phyloP scores from a whole-genome alignment of 306 rosid species.

The Dicorynia guianensis region DNA sequence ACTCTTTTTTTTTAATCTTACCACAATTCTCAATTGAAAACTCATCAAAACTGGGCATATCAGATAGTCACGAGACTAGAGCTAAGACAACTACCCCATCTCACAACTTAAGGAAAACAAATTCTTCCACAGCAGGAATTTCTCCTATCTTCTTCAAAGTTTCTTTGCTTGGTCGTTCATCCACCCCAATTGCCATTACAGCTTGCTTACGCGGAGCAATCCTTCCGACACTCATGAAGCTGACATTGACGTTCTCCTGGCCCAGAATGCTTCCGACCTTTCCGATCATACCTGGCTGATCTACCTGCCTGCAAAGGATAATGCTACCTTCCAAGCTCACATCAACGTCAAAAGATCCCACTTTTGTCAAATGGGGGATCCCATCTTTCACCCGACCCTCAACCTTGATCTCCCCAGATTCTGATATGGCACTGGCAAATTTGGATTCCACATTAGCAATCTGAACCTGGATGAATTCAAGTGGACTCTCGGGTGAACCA shows the following conservation, averaged over 20 bases:
- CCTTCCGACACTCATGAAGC: conserved; percentile 99
- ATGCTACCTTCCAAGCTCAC: conserved; percentile 95
- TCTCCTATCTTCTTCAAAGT: conserved; percentile 86
- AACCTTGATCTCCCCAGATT: conserved; percentile 81
- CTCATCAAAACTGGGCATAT: conserved; percentile 54
- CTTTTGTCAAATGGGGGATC: conserved; percentile 88
- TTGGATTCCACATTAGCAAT: conserved; percentile 94
- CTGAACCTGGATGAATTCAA: conserved; percentile 84
- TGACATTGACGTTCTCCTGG: conserved; percentile 89
- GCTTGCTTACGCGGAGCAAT: conserved; percentile 98
- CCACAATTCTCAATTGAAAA: conserved; percentile 28
- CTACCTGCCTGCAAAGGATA: conserved; percentile 94
- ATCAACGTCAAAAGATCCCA: conserved; percentile 95
- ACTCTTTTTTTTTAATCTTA: conserved; percentile 9
- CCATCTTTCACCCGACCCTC: conserved; percentile 96
- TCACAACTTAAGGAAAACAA: conserved; percentile 92
- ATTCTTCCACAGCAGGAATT: conserved; percentile 87
- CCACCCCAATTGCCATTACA: conserved; percentile 99
- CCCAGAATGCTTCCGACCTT: conserved; percentile 87
- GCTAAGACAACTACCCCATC: conserved; percentile 1
- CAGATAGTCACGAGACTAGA: conserved; percentile 12
- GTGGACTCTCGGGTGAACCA: conserved; percentile 91
- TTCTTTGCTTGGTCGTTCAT: conserved; percentile 78
- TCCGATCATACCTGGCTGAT: conserved; percentile 98
- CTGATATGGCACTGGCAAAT: conserved; percentile 93